phyloP scores from a whole-genome alignment of 108 stramenopile species.

The Hondaea fermentalgiana region DNA sequence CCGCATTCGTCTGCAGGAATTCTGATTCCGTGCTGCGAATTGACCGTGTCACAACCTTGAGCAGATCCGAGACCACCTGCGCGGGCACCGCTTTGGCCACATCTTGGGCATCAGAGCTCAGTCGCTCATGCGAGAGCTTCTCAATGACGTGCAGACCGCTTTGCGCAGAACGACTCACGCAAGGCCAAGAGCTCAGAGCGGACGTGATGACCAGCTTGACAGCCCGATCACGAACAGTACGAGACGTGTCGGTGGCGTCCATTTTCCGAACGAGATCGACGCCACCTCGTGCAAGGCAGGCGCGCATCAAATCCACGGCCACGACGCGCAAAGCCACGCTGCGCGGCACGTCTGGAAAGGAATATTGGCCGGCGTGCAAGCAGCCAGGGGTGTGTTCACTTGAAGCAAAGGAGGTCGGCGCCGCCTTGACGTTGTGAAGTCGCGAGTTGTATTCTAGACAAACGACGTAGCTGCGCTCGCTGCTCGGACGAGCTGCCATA shows the following conservation, averaged over 20 bases:
- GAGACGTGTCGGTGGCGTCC: neutral
- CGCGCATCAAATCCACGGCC: neutral
- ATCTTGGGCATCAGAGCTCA: neutral
- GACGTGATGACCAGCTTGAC: conserved; percentile 3
- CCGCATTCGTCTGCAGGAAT: neutral
- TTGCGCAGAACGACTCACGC: neutral
- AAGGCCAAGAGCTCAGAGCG: neutral
- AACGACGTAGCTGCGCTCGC: neutral
- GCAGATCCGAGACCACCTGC: neutral
- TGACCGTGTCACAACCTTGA: neutral
- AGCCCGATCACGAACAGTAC: neutral
- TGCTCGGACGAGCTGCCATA: neutral
- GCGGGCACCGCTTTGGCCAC: neutral
- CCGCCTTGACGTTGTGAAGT: neutral
- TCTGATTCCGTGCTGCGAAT: neutral
- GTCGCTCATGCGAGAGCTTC: neutral
- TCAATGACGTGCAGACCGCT: neutral
- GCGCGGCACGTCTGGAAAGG: neutral
- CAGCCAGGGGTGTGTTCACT: neutral
- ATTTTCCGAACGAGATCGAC: neutral
- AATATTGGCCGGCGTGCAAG: neutral
- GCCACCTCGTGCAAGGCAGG: neutral
- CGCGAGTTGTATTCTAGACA: neutral
- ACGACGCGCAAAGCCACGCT: neutral
- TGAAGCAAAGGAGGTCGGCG: neutral